phyloP scores from a whole-genome alignment of 441 rosid species.

The Aquilaria agallochum region DNA sequence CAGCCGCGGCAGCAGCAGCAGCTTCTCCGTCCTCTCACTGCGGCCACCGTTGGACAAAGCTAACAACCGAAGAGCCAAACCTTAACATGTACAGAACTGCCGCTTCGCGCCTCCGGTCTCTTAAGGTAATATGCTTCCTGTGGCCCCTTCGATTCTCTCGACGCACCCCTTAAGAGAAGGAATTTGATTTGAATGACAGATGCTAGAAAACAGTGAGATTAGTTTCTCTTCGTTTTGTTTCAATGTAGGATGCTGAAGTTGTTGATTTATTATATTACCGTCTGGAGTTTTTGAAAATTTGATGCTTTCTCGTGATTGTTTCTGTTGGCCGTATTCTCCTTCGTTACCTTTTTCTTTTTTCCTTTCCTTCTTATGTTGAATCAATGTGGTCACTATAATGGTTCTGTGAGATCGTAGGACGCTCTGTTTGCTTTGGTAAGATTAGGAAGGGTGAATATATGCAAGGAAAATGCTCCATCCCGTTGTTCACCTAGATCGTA shows the following conservation, averaged over 20 bases:
- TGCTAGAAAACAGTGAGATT: too few species aligned
- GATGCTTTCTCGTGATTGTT: conserved; percentile 12
- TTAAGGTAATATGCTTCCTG: conserved; percentile 35
- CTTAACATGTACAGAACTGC: conserved; percentile 48
- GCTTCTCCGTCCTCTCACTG: too few species aligned
- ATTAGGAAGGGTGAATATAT: neutral
- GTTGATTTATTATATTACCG: neutral
- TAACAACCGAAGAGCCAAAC: too few species aligned
- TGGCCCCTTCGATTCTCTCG: conserved; percentile 10
- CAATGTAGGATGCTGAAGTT: conserved; percentile 1
- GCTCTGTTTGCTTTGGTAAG: neutral
- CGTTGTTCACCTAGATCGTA: neutral
- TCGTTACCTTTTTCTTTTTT: too few species aligned
- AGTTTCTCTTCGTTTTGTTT: conserved; percentile 7
- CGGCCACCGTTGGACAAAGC: too few species aligned
- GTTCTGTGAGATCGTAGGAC: neutral
- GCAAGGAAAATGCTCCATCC: neutral
- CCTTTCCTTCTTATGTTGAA: too few species aligned
- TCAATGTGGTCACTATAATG: too few species aligned
- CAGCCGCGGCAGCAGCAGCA: too few species aligned
- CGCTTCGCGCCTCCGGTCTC: conserved; percentile 47
- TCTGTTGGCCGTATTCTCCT: neutral
- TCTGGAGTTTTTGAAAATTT: neutral
- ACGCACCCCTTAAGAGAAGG: too few species aligned
- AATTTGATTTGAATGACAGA: too few species aligned